Base-by-base conservation (phyloP, 2,329 filamentous ascomycete genomes). In the Sarocladiaceae sp. region DNA sequence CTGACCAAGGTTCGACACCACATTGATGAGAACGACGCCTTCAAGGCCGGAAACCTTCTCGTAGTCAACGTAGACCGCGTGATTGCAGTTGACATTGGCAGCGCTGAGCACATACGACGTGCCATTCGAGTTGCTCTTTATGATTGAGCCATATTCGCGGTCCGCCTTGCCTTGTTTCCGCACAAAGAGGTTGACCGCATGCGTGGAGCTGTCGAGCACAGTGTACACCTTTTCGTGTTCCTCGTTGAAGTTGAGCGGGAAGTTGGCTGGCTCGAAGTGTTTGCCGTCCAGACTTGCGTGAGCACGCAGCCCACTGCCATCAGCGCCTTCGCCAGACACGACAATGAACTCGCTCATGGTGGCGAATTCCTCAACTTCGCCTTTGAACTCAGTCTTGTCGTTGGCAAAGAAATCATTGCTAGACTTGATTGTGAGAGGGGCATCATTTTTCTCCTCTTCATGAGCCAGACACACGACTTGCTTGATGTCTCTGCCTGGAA, bases 91-190 rank as follows among this genome's bases (percentile, higher is more conserved):
- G 58, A 97, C 88, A 16, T 79, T 80, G 40, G 78, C 71, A 19
- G 93, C 73, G 62, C 87, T 94, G 51, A 95, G 70, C 11, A 95
- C 87, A 57, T 96, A 98, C 2, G 86, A 93, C 1, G 93, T 98
- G 44, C 93, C 93, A 59, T 98, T 97, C 55, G 89, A 96, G 69
- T 98, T 98, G 59, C 89, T 96, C 77, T 97, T 98, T 65, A 98
- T 80, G 54, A 98, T 88, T 19, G 85, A 84, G 29, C 93, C 93
- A 55, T 86, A 89, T 48, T 85, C 78, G 42, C 76, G 78, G 15
- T 80, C 83, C 42, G 71, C 60, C 3, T 70, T 69, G 32, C 74
- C 76, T 55, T 85, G 83, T 32, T 88, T 87, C 1, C 85, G 89
- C 37, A 97, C 91, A 58, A 97, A 94, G 47, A 98, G 68, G 66